A percentile compares a stretch with the other conserved stretches of the same genome.
These are phyloP conservation scores for Mrakia blollopis DNA, from an alignment of 768 basidiomycete species.

Conservation along the genomic window DNA sequence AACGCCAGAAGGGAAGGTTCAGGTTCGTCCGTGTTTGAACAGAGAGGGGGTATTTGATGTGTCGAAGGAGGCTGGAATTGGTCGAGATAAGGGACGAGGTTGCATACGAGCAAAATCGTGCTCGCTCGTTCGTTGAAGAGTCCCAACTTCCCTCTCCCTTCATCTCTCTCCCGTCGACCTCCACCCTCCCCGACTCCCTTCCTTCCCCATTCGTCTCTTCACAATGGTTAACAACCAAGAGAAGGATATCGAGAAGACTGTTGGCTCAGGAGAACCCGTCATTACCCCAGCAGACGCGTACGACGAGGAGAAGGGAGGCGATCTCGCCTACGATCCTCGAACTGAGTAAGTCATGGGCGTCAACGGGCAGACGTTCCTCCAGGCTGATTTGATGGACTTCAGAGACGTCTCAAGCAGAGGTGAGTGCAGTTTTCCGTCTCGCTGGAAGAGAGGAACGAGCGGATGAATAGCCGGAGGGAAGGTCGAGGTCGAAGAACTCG, in stretches of 20 bases:
- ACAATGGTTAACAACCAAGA: neutral
- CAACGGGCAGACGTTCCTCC: neutral
- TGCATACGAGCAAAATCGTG: neutral
- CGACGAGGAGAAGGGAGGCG: neutral
- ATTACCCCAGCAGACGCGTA: neutral
- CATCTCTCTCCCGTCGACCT: neutral
- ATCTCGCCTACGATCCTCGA: neutral
- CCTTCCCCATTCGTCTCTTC: neutral
- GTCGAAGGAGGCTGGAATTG: too few relatives aligned
- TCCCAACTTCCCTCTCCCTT: neutral
- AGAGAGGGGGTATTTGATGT: too few relatives aligned
- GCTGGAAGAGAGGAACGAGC: neutral
- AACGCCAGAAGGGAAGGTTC: too few relatives aligned
- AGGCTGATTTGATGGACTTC: neutral
- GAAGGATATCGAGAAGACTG: neutral
- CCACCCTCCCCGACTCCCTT: neutral
- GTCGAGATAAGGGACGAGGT: too few relatives aligned
- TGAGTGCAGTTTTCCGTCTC: neutral
- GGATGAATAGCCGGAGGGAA: neutral
- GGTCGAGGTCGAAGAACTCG: too few relatives aligned
- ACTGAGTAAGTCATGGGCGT: neutral
- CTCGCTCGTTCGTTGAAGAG: neutral
- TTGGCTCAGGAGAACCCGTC: too few relatives aligned
- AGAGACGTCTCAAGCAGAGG: neutral
- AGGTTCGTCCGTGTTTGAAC: too few relatives aligned